Base-by-base conservation (phyloP, 176 grass and related monocot genomes). In the Bonia amplexicaulis region DNA sequence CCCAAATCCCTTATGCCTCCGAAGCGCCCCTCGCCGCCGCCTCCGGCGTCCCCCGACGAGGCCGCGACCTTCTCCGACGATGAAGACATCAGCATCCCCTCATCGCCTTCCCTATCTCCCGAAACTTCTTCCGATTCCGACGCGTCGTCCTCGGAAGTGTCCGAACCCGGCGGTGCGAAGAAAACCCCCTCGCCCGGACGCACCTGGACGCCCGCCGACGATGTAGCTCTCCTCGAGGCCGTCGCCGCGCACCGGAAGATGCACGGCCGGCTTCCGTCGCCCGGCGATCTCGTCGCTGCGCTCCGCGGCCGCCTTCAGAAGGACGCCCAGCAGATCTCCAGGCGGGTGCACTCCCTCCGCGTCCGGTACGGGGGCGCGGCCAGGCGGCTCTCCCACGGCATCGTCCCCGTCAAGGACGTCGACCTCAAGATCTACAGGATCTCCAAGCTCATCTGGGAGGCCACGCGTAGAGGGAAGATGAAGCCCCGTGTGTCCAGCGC, bases 391-490 rank as follows among this genome's bases (percentile, higher is more conserved):
- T 31, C 58, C 58, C 59, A 39, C 76, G 76, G 76, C 59, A 64
- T 59, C 23, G 76, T 78, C 23, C 76, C 76, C 7, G 76, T 78
- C 76, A 78, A 23, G 58, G 58, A 78, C 23, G 76, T 13, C 25
- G 58, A 78, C 15, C 2, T 78, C 35, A 71, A 6, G 17, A 44
- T 84, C 80, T 84, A 79, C 80, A 14, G 0, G 6, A 80, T 88
- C 80, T 51, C 48, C 48, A 51, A 51, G 4, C 48, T 16, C 13
- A 51, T 51, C 13, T 51, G 48, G 48, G 48, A 51, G 48, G 48
- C 48, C 13, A 15, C 48, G 48, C 13, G 48, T 12, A 51, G 14
- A 51, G 13, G 48, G 48, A 51, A 51, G 48, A 51, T 51, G 48
- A 51, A 51, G 48, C 48, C 48, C 4, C 4, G 48, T 12, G 14